These are phyloP conservation scores for Fraxinus floribunda DNA, from an alignment of 305 asterid genomes.

Conservation along the genomic window DNA sequence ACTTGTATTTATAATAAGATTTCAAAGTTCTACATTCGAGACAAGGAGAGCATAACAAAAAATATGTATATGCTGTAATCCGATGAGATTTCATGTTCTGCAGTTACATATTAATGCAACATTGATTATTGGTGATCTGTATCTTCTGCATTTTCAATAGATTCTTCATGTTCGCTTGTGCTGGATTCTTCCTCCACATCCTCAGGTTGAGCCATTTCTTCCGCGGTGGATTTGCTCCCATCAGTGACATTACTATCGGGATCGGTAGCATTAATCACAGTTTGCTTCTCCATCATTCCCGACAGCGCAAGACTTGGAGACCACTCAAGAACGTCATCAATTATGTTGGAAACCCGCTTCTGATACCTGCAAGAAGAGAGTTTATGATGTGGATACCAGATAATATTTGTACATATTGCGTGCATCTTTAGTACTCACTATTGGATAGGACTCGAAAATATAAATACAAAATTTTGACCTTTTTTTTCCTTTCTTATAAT, in stretches of 20 bases:
- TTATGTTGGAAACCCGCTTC: conserved; percentile 88
- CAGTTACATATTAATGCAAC: conserved; percentile 18
- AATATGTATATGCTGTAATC: conserved; percentile 15
- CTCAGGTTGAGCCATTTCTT: conserved; percentile 27
- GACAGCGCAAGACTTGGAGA: conserved; percentile 90
- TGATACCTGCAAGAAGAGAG: conserved; percentile 67
- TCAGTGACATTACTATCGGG: conserved; percentile 41
- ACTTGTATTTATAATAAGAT: conserved; percentile 20
- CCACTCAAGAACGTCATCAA: conserved; percentile 98
- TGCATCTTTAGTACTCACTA: not conserved
- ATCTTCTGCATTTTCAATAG: conserved; percentile 29
- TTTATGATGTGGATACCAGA: not conserved
- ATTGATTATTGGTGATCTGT: conserved; percentile 30
- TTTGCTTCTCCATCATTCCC: conserved; percentile 89
- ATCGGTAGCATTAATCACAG: conserved; percentile 54
- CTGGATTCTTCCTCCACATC: conserved; percentile 32
- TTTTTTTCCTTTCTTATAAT: not conserved
- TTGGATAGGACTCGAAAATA: not conserved
- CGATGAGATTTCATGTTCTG: conserved; percentile 25
- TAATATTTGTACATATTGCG: not conserved
- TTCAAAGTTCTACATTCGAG: conserved; percentile 35
- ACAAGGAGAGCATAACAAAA: conserved; percentile 17
- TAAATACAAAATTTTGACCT: not conserved
- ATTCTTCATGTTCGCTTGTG: conserved; percentile 34
- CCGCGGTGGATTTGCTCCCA: conserved; percentile 31